phyloP scores from a whole-genome alignment of 345 rosid species.

The Eucalyptus tenuipes region DNA sequence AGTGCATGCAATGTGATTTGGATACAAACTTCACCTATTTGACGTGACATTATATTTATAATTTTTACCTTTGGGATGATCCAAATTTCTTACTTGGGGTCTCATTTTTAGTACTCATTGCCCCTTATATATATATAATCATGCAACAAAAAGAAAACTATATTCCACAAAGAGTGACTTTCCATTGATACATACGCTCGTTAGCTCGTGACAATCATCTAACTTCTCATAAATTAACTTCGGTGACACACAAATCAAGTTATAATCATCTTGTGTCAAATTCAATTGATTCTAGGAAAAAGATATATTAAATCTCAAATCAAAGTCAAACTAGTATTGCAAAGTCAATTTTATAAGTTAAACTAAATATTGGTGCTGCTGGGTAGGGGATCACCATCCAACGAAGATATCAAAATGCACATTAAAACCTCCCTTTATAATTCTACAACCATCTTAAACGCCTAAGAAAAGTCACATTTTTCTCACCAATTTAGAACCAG shows the following conservation, averaged over 20 bases:
- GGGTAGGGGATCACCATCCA: no score
- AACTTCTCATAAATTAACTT: background rate
- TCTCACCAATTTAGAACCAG: background rate
- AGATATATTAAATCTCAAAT: background rate
- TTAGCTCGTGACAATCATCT: background rate
- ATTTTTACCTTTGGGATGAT: background rate
- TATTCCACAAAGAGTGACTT: background rate
- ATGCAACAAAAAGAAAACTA: background rate
- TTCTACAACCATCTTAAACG: no score
- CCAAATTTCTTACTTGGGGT: background rate
- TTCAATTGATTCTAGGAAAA: background rate
- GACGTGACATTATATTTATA: rapidly evolving
- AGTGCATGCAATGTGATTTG: rapidly evolving
- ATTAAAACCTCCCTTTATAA: no score
- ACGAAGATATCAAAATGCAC: no score
- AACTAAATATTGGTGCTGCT: background rate
- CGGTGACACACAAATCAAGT: no score
- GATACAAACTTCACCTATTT: background rate
- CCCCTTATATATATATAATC: no score
- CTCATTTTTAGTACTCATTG: no score
- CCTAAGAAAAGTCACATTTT: background rate
- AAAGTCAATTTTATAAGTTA: background rate
- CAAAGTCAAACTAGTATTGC: background rate
- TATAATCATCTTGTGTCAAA: background rate
- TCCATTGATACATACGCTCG: background rate